Percentiles rank a stretch among this genome's conserved stretches.
Conservation (phyloP, 805 yeast genomes). For the Monosporozyma servazzii region DNA sequence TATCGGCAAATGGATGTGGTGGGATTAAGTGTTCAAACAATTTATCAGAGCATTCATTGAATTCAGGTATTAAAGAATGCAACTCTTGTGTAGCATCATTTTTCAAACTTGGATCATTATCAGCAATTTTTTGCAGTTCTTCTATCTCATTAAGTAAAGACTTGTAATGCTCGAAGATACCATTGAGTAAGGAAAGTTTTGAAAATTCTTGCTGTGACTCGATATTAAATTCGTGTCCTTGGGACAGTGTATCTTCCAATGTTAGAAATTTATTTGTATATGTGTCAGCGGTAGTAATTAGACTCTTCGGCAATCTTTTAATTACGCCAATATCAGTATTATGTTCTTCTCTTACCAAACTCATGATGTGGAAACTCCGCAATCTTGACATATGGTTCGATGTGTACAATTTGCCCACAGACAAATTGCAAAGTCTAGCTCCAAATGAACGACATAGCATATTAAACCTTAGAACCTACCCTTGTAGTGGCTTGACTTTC, state of each 20-base stretch:
- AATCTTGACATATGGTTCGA: not conserved
- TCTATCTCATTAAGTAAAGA: conserved; percentile 25
- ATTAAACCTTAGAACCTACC: not conserved
- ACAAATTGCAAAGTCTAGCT: not conserved
- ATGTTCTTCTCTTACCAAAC: not conserved
- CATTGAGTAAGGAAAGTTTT: conserved; percentile 36
- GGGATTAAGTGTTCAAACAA: conserved; percentile 63
- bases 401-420: not conserved
- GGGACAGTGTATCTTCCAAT: conserved; percentile 36
- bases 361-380: not conserved
- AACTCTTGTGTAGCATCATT: conserved; percentile 60
- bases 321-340: not conserved
- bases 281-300: conserved; percentile 39
- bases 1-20: conserved; percentile 64
- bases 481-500: not conserved
- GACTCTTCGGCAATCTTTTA: conserved; percentile 40
- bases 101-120: conserved; percentile 29
- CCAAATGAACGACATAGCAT: not conserved
- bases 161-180: conserved; percentile 33
- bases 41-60: conserved; percentile 35
- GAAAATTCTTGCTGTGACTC: conserved; percentile 43
- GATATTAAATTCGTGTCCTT: conserved; percentile 36
- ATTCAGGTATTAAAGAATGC: conserved; percentile 35
- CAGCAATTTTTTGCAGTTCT: conserved; percentile 29
- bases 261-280: conserved; percentile 34